phyloP scores from a whole-genome alignment of 2,329 filamentous ascomycete genomes.

The Diaporthe citriasiana region DNA sequence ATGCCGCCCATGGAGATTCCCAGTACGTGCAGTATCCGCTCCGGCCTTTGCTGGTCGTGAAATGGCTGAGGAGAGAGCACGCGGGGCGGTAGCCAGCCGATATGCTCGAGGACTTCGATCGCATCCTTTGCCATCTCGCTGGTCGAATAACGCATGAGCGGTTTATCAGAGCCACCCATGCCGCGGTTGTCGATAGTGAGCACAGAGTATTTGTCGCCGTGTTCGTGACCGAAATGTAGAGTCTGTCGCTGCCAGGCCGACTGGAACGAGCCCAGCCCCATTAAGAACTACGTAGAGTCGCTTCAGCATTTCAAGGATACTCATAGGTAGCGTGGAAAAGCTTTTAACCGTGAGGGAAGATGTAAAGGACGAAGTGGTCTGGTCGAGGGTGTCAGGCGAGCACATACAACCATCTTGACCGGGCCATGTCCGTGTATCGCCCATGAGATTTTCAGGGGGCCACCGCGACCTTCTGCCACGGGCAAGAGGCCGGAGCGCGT shows the following conservation, averaged over 20 bases:
- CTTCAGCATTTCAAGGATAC: constrained; percentile 28
- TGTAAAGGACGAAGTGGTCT: not conserved
- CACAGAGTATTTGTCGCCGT: constrained; percentile 76
- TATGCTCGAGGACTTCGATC: constrained; percentile 76
- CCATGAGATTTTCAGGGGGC: constrained; percentile 82
- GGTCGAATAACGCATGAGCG: constrained; percentile 82
- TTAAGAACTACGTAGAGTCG: constrained; percentile 73
- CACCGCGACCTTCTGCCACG: constrained; percentile 79
- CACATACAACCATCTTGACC: constrained; percentile 79
- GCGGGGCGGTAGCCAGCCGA: constrained; percentile 72
- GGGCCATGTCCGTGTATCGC: constrained; percentile 84
- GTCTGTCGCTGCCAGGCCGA: constrained; percentile 87
- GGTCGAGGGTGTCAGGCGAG: constrained; percentile 30
- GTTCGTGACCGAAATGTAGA: constrained; percentile 82
- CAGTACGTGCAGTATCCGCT: constrained; percentile 72
- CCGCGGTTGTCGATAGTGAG: constrained; percentile 89
- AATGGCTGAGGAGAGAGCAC: constrained; percentile 41
- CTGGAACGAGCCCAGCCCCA: constrained; percentile 80
- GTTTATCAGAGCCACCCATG: constrained; percentile 84
- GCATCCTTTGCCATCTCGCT: constrained; percentile 86
- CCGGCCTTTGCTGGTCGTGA: constrained; percentile 36
- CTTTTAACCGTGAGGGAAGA: not conserved
- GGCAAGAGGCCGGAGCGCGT: constrained; percentile 70
- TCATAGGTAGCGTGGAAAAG: not conserved
- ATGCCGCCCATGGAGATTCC: constrained; percentile 92